A percentile compares a stretch with the other conserved stretches of the same genome.
Evolutionary conservation across 2,329 filamentous ascomycete species (phyloP).

Genomic region (Fusarium metavorans): DNA sequence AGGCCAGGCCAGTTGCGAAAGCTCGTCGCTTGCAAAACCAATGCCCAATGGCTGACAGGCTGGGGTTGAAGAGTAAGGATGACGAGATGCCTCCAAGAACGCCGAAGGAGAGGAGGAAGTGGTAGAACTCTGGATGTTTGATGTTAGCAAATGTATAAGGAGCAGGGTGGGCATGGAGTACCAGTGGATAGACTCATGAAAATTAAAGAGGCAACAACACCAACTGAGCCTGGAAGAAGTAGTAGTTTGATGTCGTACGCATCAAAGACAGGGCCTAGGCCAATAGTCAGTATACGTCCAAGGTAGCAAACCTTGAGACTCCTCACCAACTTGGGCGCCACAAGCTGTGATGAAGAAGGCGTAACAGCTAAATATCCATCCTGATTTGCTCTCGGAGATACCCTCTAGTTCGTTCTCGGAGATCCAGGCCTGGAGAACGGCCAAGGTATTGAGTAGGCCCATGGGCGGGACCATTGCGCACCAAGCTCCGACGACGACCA

Average conservation of each 20-base stretch:
- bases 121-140: slow-evolving; percentile 66
- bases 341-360: slow-evolving; percentile 25
- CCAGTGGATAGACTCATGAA: slow-evolving; percentile 69
- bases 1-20: slow-evolving; percentile 76
- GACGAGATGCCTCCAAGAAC: slow-evolving; percentile 74
- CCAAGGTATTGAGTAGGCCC: slow-evolving; percentile 75
- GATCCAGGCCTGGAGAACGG: slow-evolving; percentile 76
- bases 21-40: slow-evolving; percentile 71
- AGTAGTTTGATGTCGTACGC: slow-evolving; percentile 71
- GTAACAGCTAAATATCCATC: slow-evolving; percentile 25
- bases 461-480: slow-evolving; percentile 73
- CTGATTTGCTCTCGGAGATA: not conserved
- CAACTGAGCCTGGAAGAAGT: slow-evolving; percentile 67
- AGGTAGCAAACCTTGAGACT: too few species aligned
- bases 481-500: slow-evolving; percentile 78
- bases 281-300: too few species aligned
- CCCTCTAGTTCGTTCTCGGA: not conserved
- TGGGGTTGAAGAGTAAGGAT: slow-evolving; percentile 77
- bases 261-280: slow-evolving; percentile 71
- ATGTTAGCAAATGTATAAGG: not conserved
- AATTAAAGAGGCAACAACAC: slow-evolving; percentile 67
- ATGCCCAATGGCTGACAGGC: slow-evolving; percentile 74
- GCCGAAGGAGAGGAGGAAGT: slow-evolving; percentile 78
- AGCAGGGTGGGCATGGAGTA: slow-evolving; percentile 18
- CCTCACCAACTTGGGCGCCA: slow-evolving; percentile 15